Conservation (phyloP, 495 filamentous ascomycete species). For the Cercophora sp. region DNA sequence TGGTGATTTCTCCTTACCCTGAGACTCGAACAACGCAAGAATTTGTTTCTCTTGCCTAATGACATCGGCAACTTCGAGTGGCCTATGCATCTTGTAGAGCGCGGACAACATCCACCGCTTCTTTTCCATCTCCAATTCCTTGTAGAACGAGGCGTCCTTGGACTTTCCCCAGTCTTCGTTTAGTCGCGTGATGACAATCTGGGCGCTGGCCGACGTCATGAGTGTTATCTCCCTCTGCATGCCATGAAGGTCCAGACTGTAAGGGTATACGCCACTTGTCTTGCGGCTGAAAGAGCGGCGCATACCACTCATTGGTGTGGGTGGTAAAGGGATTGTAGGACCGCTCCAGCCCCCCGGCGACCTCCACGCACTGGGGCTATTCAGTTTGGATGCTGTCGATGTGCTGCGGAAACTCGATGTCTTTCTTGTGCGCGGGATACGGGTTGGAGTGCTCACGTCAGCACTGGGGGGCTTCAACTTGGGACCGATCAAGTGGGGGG, state of each 20-base stretch:
- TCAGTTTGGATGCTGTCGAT: neutral
- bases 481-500: too few species aligned
- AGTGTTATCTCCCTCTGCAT: conserved; percentile 38
- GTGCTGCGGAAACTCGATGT: neutral
- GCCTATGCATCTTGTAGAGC: conserved; percentile 19
- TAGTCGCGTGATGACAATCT: conserved; percentile 42
- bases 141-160: conserved; percentile 35
- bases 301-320: conserved; percentile 16
- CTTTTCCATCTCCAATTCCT: conserved; percentile 37
- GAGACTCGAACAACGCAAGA: conserved; percentile 42
- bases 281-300: conserved; percentile 5
- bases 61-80: neutral
- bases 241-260: conserved; percentile 26
- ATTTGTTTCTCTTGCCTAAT: conserved; percentile 2
- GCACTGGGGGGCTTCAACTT: too few species aligned
- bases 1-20: too few species aligned
- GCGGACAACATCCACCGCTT: conserved; percentile 45
- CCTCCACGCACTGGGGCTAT: conserved; percentile 39
- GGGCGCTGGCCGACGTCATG: conserved; percentile 41
- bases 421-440: too few species aligned
- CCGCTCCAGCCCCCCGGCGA: conserved; percentile 17
- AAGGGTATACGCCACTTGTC: conserved; percentile 14
- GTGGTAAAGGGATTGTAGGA: too few species aligned
- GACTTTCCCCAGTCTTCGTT: conserved; percentile 39
- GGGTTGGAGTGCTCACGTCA: too few species aligned